phyloP scores from a whole-genome alignment of 192 early-diverging fungal genomes.

The Coemansia sp. region DNA sequence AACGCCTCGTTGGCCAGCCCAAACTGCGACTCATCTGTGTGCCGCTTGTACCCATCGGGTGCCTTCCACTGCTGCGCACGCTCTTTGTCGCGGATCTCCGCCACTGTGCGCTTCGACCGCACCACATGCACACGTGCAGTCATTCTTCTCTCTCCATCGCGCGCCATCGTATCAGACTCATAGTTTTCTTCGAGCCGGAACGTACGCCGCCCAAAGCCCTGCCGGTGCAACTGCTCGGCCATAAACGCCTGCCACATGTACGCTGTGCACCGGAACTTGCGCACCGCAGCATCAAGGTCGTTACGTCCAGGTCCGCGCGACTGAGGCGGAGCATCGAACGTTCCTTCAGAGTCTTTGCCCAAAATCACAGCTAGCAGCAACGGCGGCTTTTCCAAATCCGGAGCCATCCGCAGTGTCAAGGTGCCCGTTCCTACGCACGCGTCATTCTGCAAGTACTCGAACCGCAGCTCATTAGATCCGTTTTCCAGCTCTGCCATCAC shows the following conservation, averaged over 20 bases:
- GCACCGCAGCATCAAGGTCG: conserved; percentile 53
- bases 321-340: conserved; percentile 63
- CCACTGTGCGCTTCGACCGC: conserved; percentile 49
- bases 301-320: conserved; percentile 46
- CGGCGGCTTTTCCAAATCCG: conserved; percentile 59
- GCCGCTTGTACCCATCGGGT: conserved; percentile 37
- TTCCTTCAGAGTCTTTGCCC: conserved; percentile 58
- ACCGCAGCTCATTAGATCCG: conserved; percentile 57
- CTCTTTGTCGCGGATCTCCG: conserved; percentile 59
- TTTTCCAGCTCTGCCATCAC: conserved; percentile 59
- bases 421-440: conserved; percentile 12
- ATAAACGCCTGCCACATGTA: conserved; percentile 77
- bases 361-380: conserved; percentile 59
- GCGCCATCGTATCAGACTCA: conserved; percentile 56
- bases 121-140: conserved; percentile 61
- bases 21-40: conserved; percentile 52
- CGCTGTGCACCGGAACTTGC: conserved; percentile 61
- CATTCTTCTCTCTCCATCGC: conserved; percentile 45
- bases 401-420: conserved; percentile 55
- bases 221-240: conserved; percentile 67
- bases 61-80: conserved; percentile 61
- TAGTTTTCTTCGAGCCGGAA: conserved; percentile 64
- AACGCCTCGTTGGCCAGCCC: conserved; percentile 55
- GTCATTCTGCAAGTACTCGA: conserved; percentile 46
- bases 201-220: conserved; percentile 68